These are phyloP conservation scores for Stagonosporopsis rhizophila DNA, from an alignment of 2,329 filamentous ascomycete genomes.

Conservation along the genomic window DNA sequence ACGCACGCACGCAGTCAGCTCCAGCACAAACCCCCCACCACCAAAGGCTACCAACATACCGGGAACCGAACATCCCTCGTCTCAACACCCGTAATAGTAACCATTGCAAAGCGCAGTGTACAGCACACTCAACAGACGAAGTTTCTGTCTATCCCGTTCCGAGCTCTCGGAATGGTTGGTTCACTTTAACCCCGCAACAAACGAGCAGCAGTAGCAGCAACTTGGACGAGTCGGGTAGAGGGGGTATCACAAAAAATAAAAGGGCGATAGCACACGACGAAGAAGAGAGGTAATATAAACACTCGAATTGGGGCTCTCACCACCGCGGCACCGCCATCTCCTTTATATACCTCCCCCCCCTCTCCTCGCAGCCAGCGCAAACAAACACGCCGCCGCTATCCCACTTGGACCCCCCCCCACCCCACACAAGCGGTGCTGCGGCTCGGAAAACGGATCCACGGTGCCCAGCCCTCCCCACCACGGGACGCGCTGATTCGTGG, in stretches of 20 bases:
- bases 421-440: conserved; percentile 7
- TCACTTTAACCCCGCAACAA: too few relatives aligned
- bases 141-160: conserved; percentile 1
- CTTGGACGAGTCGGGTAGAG: too few relatives aligned
- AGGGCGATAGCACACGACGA: not conserved
- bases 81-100: conserved; percentile 55
- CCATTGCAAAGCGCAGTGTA: too few relatives aligned
- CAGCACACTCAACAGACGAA: too few relatives aligned
- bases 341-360: conserved; percentile 4
- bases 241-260: too few relatives aligned
- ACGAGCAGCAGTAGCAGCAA: too few relatives aligned
- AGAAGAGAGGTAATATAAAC: not conserved
- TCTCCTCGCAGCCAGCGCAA: not conserved
- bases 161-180: conserved; percentile 17
- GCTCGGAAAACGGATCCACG: conserved; percentile 6
- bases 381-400: not conserved
- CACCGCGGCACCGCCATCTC: not conserved
- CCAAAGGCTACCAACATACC: conserved; percentile 37
- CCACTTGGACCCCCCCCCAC: not conserved
- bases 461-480: conserved; percentile 13
- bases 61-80: conserved; percentile 60
- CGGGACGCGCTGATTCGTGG: conserved; percentile 29
- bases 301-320: not conserved
- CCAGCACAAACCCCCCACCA: not conserved
- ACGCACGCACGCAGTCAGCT: too few relatives aligned